A percentile compares a stretch with the other conserved stretches of the same genome.
phyloP scores from a whole-genome alignment of 139 green algal genomes.

The Picochlorum sp. region DNA sequence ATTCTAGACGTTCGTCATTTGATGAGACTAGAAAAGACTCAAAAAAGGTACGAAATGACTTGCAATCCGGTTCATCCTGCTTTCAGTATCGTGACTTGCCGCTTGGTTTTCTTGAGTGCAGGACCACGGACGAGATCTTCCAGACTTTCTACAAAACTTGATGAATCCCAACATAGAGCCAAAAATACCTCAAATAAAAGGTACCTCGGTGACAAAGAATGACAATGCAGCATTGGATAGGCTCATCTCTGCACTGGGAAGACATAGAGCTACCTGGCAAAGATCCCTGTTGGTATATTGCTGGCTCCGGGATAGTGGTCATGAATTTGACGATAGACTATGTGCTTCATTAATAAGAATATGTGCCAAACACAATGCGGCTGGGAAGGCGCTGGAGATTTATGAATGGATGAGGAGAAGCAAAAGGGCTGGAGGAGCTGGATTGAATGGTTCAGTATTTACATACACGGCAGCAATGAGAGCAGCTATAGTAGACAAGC shows the following conservation, averaged over 20 bases:
- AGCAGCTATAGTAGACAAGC: conserved; percentile 49
- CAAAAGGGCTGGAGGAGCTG: conserved; percentile 41
- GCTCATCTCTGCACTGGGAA: conserved; percentile 53
- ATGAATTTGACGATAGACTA: conserved; percentile 65
- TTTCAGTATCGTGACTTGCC: not conserved
- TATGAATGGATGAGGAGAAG: conserved; percentile 78
- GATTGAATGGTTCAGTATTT: conserved; percentile 54
- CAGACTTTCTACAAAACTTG: conserved; percentile 29
- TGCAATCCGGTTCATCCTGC: not conserved
- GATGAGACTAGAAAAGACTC: too few relatives aligned
- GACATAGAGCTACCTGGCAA: conserved; percentile 65
- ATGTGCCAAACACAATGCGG: conserved; percentile 61
- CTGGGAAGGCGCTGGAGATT: conserved; percentile 47
- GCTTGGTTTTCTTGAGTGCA: not conserved
- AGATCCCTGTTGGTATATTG: conserved; percentile 54
- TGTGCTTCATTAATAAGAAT: conserved; percentile 78
- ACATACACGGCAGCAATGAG: conserved; percentile 85
- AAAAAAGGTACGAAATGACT: too few relatives aligned
- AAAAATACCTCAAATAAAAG: conserved; percentile 24
- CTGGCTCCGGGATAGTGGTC: conserved; percentile 55
- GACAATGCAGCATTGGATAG: conserved; percentile 81
- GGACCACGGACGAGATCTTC: conserved; percentile 19
- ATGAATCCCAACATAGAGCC: conserved; percentile 26
- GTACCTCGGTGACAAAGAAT: not conserved
- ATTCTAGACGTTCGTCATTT: not conserved